A percentile compares a stretch with the other conserved stretches of the same genome.
These are phyloP conservation scores for Trametes polyzona DNA, from an alignment of 1,284 basidiomycete genomes.

Conservation along the genomic window DNA sequence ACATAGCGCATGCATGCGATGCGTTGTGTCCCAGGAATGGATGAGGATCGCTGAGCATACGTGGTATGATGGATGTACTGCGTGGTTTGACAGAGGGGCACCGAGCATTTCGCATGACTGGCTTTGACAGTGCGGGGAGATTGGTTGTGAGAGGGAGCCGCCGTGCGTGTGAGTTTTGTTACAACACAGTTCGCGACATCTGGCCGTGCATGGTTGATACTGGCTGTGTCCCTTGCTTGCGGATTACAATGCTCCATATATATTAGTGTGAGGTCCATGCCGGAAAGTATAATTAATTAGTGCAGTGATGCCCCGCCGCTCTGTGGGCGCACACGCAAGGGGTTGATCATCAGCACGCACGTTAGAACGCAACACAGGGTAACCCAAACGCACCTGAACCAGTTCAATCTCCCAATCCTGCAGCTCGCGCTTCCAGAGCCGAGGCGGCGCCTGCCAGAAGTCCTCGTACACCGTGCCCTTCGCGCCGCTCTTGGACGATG, in stretches of 20 bases:
- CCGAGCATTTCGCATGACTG: too few relatives aligned
- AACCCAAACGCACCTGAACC: constrained; percentile 64
- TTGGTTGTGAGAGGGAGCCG: too few relatives aligned
- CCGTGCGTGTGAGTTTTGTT: too few relatives aligned
- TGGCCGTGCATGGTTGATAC: too few relatives aligned
- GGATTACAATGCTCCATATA: constrained; percentile 7
- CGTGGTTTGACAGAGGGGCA: too few relatives aligned
- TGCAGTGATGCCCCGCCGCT: constrained; percentile 25
- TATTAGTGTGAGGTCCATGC: constrained; percentile 9
- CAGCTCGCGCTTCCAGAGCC: constrained; percentile 66
- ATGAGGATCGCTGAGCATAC: too few relatives aligned
- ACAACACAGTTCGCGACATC: too few relatives aligned
- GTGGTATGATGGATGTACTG: too few relatives aligned
- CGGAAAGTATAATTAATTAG: constrained; percentile 1
- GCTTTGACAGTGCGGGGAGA: too few relatives aligned
- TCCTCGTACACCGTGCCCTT: constrained; percentile 54
- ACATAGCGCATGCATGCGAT: too few relatives aligned
- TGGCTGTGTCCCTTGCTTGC: too few relatives aligned
- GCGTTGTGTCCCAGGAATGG: too few relatives aligned
- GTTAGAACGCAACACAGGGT: background rate
- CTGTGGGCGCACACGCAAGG: background rate
- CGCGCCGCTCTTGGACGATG: constrained; percentile 31
- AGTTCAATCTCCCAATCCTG: constrained; percentile 79
- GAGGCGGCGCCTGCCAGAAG: constrained; percentile 81
- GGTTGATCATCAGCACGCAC: background rate